Evolutionary conservation across 176 grass and related monocot species (phyloP).

Genomic region (Pharus latifolius): DNA sequence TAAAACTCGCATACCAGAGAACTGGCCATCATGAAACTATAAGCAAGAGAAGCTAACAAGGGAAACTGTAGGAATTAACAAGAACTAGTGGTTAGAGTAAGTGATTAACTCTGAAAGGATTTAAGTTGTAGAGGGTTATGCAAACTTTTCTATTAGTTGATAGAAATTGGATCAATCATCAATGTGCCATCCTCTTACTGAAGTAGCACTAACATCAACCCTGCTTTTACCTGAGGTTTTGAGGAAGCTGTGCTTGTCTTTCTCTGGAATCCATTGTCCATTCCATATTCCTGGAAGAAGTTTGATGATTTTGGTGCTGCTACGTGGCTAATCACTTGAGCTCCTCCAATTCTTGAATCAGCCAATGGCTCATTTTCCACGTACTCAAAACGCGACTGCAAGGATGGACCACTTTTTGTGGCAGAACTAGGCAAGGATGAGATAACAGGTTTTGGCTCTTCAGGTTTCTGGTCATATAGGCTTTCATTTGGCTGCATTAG

Average conservation of each 20-base stretch:
- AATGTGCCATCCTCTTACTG: neutral
- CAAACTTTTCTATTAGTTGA: neutral
- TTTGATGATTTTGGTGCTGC: conserved; percentile 64
- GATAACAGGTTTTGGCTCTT: conserved; percentile 50
- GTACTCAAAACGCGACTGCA: conserved; percentile 69
- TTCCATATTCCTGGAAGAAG: conserved; percentile 77
- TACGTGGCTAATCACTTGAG: conserved; percentile 46
- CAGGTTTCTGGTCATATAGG: conserved; percentile 86
- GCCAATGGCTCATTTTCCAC: conserved; percentile 29
- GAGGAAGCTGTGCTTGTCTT: conserved; percentile 47
- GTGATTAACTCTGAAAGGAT: neutral
- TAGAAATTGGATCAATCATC: neutral
- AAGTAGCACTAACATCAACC: neutral
- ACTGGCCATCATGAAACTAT: neutral
- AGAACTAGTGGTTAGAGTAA: neutral
- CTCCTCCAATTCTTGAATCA: conserved; percentile 29
- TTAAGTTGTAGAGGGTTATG: neutral
- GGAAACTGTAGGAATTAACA: neutral
- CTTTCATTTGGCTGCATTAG: conserved; percentile 58
- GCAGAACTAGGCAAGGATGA: conserved; percentile 26
- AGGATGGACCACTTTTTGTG: conserved; percentile 27
- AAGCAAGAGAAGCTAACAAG: neutral
- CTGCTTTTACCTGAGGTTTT: conserved; percentile 53
- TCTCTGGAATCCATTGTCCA: conserved; percentile 65
- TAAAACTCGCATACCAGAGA: neutral